Conservation (phyloP, 176 grass and related monocot species). For the maize (Zea mays) region Zm-B73-REFERENCE-NAM-5.0 NC_050104.1:104385001-104385500, state of each 20-base stretch:
- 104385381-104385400: conserved; percentile 39
- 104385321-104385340: neutral
- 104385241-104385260: neutral
- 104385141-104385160: conserved; percentile 44
- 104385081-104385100: conserved; percentile 40
- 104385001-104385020: conserved; percentile 42
- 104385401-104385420: conserved; percentile 41
- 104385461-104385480: conserved; percentile 30
- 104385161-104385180: conserved; percentile 40
- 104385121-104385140: conserved; percentile 43
- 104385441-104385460: conserved; percentile 11
- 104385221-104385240: conserved; percentile 12
- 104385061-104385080: conserved; percentile 34
- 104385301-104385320: neutral
- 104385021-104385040: conserved; percentile 39
- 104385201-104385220: conserved; percentile 34
- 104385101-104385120: conserved; percentile 39
- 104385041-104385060: conserved; percentile 40
- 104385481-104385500: conserved; percentile 32
- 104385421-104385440: conserved; percentile 40
- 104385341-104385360: conserved; percentile 23
- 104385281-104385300: conserved; percentile 9
- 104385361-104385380: conserved; percentile 42
- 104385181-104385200: conserved; percentile 41
- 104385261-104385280: neutral